These are phyloP conservation scores for Talaromyces islandicus DNA, from an alignment of 2,329 filamentous ascomycete species.

Conservation along the genomic window DNA sequence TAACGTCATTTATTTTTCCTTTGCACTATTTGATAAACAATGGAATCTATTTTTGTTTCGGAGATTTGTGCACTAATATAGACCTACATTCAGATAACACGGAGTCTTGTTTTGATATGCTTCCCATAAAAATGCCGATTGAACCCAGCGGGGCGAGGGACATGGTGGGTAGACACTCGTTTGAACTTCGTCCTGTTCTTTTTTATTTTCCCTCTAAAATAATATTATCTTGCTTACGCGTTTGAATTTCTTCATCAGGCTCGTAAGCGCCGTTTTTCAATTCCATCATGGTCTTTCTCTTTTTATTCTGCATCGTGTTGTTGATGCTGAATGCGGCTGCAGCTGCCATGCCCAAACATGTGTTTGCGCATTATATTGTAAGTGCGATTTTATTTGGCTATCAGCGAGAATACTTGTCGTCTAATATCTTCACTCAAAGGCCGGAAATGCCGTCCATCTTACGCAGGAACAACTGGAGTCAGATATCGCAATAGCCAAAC, in stretches of 20 bases:
- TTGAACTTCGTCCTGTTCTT: not conserved
- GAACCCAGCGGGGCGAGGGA: not conserved
- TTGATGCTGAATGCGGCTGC: slow-evolving; percentile 3
- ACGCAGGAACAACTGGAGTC: slow-evolving; percentile 10
- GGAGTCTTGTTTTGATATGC: not conserved
- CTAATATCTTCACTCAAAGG: slow-evolving; percentile 13
- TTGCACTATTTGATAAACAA: not conserved
- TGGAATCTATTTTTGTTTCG: not conserved
- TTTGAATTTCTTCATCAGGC: not conserved
- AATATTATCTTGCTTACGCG: not conserved
- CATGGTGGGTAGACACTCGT: not conserved
- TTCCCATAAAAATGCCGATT: not conserved
- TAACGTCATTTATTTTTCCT: not conserved
- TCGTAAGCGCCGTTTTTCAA: not conserved
- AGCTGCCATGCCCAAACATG: slow-evolving; percentile 9
- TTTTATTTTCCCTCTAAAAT: not conserved
- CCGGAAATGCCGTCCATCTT: slow-evolving; percentile 18
- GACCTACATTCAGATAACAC: not conserved
- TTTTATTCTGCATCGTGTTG: slow-evolving; percentile 9
- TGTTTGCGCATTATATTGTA: slow-evolving; percentile 25
- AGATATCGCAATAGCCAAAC: slow-evolving; percentile 32
- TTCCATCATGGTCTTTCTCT: slow-evolving; percentile 3
- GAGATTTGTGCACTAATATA: not conserved
- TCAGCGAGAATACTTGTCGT: not conserved
- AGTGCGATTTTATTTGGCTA: not conserved